Conservation (phyloP, 1,284 basidiomycete genomes). For the Trametes hirsuta region DNA sequence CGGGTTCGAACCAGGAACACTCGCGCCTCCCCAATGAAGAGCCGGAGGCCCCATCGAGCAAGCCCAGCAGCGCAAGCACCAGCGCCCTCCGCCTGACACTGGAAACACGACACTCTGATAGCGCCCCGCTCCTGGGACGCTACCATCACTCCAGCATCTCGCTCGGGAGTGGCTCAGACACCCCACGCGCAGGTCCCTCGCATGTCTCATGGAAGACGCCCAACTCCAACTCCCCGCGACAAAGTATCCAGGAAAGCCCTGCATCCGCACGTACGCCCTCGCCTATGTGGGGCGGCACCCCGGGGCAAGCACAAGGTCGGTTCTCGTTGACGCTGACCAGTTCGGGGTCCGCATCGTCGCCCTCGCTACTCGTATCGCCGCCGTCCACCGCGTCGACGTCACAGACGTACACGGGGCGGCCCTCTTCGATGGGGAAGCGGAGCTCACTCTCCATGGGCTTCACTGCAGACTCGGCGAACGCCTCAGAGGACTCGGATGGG, state of each 20-base stretch:
- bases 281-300: slow-evolving; percentile 18
- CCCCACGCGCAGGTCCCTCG: slow-evolving; percentile 27
- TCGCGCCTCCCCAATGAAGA: slow-evolving; percentile 6
- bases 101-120: slow-evolving; percentile 17
- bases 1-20: slow-evolving; percentile 7
- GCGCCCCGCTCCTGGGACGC: slow-evolving; percentile 20
- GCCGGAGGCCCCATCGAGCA: slow-evolving; percentile 3
- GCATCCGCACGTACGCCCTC: slow-evolving; percentile 13
- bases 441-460: slow-evolving; percentile 30
- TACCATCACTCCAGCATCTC: slow-evolving; percentile 25
- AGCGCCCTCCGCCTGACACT: slow-evolving; percentile 5
- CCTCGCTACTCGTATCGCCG: slow-evolving; percentile 22
- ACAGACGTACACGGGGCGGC: slow-evolving; percentile 2
- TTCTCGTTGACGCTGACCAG: slow-evolving; percentile 17
- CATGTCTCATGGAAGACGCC: slow-evolving; percentile 34
- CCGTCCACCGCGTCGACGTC: slow-evolving; percentile 12
- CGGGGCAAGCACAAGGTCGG: no score
- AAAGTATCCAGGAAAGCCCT: slow-evolving; percentile 19
- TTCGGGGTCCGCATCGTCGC: slow-evolving; percentile 29
- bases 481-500: slow-evolving; percentile 28
- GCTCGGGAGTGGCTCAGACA: slow-evolving; percentile 19
- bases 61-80: neutral
- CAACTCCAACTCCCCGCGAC: neutral
- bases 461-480: slow-evolving; percentile 22
- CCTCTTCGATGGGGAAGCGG: slow-evolving; percentile 23